Evolutionary conservation across 2,329 filamentous ascomycete genomes (phyloP).

Genomic region (Aureobasidium subglaciale): DNA sequence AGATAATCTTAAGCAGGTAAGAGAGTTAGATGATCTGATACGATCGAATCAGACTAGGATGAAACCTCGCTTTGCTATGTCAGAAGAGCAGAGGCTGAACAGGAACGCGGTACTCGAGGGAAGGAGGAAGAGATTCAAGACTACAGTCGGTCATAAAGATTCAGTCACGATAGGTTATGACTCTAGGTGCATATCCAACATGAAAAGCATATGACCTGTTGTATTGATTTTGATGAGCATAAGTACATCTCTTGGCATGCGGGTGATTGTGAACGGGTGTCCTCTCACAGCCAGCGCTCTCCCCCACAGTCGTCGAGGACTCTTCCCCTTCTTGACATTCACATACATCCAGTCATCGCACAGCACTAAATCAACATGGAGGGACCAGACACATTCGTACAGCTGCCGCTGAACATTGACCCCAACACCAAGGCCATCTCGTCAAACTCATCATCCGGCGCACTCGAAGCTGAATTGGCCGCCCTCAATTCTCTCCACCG

Average conservation of each 20-base stretch:
- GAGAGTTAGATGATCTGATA: no score
- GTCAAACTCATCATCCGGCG: conserved; percentile 32
- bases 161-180: no score
- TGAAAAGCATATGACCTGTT: no score
- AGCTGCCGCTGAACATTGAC: conserved; percentile 76
- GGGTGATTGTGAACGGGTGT: not conserved
- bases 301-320: not conserved
- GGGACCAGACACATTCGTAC: conserved; percentile 61
- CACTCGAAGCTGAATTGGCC: conserved; percentile 46
- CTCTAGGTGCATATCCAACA: no score
- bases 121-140: no score
- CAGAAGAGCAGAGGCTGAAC: not conserved
- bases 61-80: not conserved
- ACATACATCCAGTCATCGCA: conserved; percentile 31
- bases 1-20: no score
- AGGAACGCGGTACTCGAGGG: not conserved
- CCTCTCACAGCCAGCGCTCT: not conserved
- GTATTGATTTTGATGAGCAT: no score
- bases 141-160: no score
- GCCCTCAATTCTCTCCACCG: conserved; percentile 75
- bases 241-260: not conserved
- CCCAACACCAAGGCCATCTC: conserved; percentile 70
- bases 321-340: not conserved
- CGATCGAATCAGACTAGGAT: not conserved
- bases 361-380: conserved; percentile 20